Evolutionary conservation across 2,329 filamentous ascomycete genomes (phyloP).

Genomic region (Arthrobotrys musiformis): DNA sequence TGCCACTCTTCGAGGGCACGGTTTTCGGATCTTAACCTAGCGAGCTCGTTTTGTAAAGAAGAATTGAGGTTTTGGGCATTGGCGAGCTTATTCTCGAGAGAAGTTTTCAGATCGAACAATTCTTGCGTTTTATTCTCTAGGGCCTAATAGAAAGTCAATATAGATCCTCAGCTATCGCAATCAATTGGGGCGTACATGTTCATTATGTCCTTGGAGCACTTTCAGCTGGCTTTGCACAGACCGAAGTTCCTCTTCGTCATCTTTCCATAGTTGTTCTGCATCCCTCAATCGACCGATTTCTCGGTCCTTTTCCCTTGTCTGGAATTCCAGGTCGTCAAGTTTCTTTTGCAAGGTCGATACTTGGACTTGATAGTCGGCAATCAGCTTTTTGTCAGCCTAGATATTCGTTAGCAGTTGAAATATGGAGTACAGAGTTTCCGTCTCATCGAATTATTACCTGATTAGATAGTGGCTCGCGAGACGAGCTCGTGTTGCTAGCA

Average conservation of each 20-base stretch:
- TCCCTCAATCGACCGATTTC: slow-evolving; percentile 73
- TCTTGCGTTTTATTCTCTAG: slow-evolving; percentile 63
- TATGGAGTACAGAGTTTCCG: background rate
- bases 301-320: slow-evolving; percentile 76
- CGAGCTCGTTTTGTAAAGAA: slow-evolving; percentile 81
- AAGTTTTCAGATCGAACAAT: slow-evolving; percentile 73
- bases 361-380: slow-evolving; percentile 83
- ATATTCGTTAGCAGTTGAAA: background rate
- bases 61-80: slow-evolving; percentile 81
- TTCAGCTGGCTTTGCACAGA: slow-evolving; percentile 26
- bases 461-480: slow-evolving; percentile 63
- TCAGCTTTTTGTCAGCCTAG: slow-evolving; percentile 75
- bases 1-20: slow-evolving; percentile 68
- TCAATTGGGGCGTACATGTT: slow-evolving; percentile 25
- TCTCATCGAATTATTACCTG: slow-evolving; percentile 31
- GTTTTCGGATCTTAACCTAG: slow-evolving; percentile 76
- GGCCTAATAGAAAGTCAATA: slow-evolving; percentile 22
- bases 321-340: slow-evolving; percentile 76
- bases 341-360: slow-evolving; percentile 79
- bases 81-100: slow-evolving; percentile 77
- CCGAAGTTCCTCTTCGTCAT: slow-evolving; percentile 64
- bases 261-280: slow-evolving; percentile 66
- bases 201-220: slow-evolving; percentile 27
- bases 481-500: slow-evolving; percentile 64
- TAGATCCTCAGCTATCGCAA: background rate